These are phyloP conservation scores for Nelumbo lutea DNA, from an alignment of 164 flowering plant genomes.

Conservation along the genomic window DNA sequence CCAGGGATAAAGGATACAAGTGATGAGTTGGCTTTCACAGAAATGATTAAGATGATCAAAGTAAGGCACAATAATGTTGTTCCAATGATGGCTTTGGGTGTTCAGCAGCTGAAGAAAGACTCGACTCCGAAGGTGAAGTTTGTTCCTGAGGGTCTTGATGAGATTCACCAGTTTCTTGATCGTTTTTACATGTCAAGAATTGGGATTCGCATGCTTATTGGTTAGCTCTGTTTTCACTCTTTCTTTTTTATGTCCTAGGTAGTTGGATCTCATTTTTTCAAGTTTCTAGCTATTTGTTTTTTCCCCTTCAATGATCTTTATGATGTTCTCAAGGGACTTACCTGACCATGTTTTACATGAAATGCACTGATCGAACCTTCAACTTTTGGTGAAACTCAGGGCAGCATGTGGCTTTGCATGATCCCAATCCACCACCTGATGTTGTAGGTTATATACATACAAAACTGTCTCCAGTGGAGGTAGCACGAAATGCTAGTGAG, in stretches of 20 bases:
- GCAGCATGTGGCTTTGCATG: conserved; percentile 95
- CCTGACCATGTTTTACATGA: neutral
- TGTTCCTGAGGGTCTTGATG: conserved; percentile 45
- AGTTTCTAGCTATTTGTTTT: neutral
- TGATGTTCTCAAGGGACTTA: neutral
- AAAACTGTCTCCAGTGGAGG: conserved; percentile 82
- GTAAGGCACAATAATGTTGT: conserved; percentile 96
- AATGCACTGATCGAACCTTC: conserved; percentile 12
- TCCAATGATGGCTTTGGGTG: conserved; percentile 95
- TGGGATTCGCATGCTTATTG: conserved; percentile 97
- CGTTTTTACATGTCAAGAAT: conserved; percentile 97
- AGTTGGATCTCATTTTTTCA: neutral
- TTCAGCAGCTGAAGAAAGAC: conserved; percentile 87
- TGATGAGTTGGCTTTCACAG: conserved; percentile 80
- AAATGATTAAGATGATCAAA: conserved; percentile 90
- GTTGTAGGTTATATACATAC: conserved; percentile 78
- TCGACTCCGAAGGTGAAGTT: conserved; percentile 44
- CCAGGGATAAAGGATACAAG: conserved; percentile 62
- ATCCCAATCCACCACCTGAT: conserved; percentile 78
- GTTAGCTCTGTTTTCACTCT: conserved; percentile 25
- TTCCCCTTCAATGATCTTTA: neutral
- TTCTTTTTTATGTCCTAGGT: neutral
- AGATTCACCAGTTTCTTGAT: conserved; percentile 88
- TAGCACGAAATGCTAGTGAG: conserved; percentile 75
- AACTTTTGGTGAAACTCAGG: conserved; percentile 45